Evolutionary conservation across 306 rosid species (phyloP).

Genomic region (Vicia sativa): DNA sequence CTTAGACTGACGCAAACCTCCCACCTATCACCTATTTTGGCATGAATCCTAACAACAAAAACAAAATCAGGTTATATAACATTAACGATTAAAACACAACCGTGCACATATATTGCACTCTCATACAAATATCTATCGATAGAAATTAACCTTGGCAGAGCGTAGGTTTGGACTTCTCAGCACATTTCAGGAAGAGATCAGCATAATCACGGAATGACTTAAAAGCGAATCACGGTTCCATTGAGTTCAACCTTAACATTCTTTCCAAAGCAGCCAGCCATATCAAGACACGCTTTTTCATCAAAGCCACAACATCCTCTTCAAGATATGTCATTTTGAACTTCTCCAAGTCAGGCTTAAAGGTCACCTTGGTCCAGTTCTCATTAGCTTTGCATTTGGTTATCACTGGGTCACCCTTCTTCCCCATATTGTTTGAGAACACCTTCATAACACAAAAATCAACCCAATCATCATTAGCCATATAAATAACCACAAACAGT

Average conservation of each 20-base stretch:
- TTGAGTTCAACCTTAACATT: constrained; percentile 88
- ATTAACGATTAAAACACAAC: neutral
- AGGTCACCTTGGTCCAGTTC: constrained; percentile 92
- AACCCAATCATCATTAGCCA: neutral
- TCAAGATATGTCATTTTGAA: constrained; percentile 84
- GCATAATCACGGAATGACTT: constrained; percentile 80
- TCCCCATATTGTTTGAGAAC: constrained; percentile 80
- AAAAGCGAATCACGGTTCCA: constrained; percentile 56
- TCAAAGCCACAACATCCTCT: constrained; percentile 89
- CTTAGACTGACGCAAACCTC: constrained; percentile 83
- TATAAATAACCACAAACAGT: neutral
- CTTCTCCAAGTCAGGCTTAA: constrained; percentile 83
- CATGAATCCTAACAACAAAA: constrained; percentile 52
- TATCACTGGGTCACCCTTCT: constrained; percentile 67
- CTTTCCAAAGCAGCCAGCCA: constrained; percentile 97
- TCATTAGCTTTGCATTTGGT: constrained; percentile 78
- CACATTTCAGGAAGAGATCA: constrained; percentile 74
- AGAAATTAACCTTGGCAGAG: constrained; percentile 62
- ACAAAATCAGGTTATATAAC: constrained; percentile 23
- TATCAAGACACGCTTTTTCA: constrained; percentile 85
- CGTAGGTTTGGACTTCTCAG: constrained; percentile 49
- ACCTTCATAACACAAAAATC: constrained; percentile 50
- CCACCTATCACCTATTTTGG: constrained; percentile 88
- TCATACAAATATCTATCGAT: neutral
- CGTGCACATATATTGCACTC: neutral